Evolutionary conservation across 2,329 filamentous ascomycete species (phyloP), one percentile per base, ranked within the genome.

Genomic region (Beauveria rudraprayagi): DNA sequence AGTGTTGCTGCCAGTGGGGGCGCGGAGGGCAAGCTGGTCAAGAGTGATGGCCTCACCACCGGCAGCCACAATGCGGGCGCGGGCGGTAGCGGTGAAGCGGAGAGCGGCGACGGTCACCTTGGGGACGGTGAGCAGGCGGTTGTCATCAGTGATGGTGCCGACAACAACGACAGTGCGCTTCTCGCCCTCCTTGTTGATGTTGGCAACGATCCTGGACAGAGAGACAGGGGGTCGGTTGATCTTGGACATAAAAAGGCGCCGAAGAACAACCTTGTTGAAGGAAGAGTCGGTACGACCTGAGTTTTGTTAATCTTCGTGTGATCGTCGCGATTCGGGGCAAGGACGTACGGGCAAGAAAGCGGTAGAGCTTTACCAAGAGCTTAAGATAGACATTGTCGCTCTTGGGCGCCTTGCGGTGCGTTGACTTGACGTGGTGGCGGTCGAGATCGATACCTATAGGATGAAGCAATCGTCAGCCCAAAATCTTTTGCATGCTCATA

Each of bases 211-310:
- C 78, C 93, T 90, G 70, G 92, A 97, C 73, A 99, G 84, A 65
- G 92, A 97, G 74, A 99, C 88, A 67, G 94, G 92, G 65, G 91
- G 91, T 71, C 92, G 90, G 90, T 97, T 97, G 82, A 95, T 96
- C 81, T 92, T 91, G 78, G 92, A 96, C 91, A 94, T 96, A 77
- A 96, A 96, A 65, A 99, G 89, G 75, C 94, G 91, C 78, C 93
- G 92, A 73, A 99, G 90, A 76, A 99, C 87, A 73, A 94, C 90
- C 85, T 96, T 95, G 90, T 99, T 99, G 90, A 99, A 99, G 82
- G 85, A 86, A 68, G 91, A 86, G 79, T 97, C 94, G 77, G 94
- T 99, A 76, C 94, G 92, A 81, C 92, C 91, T 95, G 51, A 24
- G 30, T 26, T 16, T 44, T 51, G 56, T 53, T 37, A 48, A 24